These are phyloP conservation scores for Alternaria sp. DNA, from an alignment of 2,329 filamentous ascomycete genomes.

Conservation along the genomic window DNA sequence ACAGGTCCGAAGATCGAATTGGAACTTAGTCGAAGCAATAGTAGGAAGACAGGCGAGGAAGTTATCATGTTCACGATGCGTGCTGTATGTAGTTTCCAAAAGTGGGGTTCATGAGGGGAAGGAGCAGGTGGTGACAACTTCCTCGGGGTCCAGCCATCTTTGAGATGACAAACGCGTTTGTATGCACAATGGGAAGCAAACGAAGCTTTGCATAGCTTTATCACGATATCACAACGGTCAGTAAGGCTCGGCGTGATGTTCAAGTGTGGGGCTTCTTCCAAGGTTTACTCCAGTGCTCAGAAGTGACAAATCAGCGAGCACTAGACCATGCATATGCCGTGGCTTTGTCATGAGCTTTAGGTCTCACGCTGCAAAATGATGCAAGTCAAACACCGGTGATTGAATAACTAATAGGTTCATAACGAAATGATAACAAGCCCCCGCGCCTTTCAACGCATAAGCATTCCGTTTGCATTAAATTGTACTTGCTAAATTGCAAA, in stretches of 20 bases:
- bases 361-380: background rate
- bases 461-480: background rate
- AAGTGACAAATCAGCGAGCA: conserved; percentile 5
- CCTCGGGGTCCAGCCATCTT: background rate
- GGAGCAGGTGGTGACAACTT: background rate
- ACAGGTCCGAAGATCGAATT: background rate
- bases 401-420: background rate
- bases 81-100: conserved; percentile 8
- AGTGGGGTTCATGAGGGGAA: conserved; percentile 17
- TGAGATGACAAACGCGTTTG: background rate
- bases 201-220: background rate
- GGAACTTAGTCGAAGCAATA: background rate
- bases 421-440: background rate
- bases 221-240: background rate
- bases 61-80: conserved; percentile 6
- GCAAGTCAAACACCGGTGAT: background rate
- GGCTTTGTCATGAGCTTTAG: background rate
- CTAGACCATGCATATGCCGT: background rate
- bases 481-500: background rate
- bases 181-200: background rate
- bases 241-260: background rate
- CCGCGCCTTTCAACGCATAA: background rate
- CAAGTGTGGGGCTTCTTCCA: background rate
- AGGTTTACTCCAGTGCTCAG: background rate
- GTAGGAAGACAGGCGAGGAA: background rate